These are phyloP conservation scores for Vitis rupestris DNA, from an alignment of 164 flowering plant genomes.

Conservation along the genomic window DNA sequence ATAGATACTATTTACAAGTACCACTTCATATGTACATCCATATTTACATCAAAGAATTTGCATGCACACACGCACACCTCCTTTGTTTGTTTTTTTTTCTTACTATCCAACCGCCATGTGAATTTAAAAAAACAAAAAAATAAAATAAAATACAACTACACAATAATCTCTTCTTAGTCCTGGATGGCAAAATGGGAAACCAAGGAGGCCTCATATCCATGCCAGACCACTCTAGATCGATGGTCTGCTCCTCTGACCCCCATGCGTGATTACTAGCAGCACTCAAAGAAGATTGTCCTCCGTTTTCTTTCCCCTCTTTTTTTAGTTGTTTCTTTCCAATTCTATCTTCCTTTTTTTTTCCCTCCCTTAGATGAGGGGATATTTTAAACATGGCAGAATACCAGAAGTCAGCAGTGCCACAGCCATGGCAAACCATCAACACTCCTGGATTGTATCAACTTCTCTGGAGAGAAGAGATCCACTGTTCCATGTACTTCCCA, in stretches of 20 bases:
- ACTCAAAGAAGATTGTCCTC: no score
- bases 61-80: background rate
- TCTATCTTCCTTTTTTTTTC: no score
- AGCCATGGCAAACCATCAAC: background rate
- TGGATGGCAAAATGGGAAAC: background rate
- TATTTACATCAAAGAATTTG: slow-evolving; percentile 39
- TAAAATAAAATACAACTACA: background rate
- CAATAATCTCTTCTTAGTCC: slow-evolving; percentile 13
- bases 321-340: no score
- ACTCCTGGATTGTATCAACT: slow-evolving; percentile 13
- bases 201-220: background rate
- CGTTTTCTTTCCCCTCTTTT: no score
- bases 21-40: slow-evolving; percentile 21
- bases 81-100: background rate
- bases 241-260: no score
- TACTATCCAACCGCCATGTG: background rate
- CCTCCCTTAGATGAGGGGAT: no score
- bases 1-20: slow-evolving; percentile 15
- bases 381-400: background rate
- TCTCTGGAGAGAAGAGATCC: slow-evolving; percentile 31
- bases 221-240: background rate
- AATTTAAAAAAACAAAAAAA: background rate
- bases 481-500: slow-evolving; percentile 34
- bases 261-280: no score
- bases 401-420: background rate